A percentile compares a stretch with the other conserved stretches of the same genome.
Conservation (phyloP, 2,329 filamentous ascomycete species). For the Cyphellophora attinorum region DNA sequence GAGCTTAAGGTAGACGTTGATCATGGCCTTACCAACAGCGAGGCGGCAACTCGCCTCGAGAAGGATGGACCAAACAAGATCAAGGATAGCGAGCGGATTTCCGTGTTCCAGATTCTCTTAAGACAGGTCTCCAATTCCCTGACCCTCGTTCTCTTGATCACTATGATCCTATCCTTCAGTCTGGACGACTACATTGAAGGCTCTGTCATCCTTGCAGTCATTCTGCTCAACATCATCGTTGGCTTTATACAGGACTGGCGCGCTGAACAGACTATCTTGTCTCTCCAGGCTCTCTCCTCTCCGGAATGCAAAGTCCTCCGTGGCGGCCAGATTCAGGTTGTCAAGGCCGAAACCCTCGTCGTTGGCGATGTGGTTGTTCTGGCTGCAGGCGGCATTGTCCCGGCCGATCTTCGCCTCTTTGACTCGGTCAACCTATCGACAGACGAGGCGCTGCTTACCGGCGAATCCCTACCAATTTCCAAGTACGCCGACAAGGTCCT, state of each 20-base stretch:
- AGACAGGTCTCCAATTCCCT: constrained; percentile 45
- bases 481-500: constrained; percentile 43
- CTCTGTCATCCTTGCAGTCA: constrained; percentile 48
- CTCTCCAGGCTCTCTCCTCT: constrained; percentile 39
- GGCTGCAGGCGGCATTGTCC: constrained; percentile 39
- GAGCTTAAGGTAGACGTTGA: constrained; percentile 1
- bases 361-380: constrained; percentile 50
- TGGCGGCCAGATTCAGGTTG: constrained; percentile 38
- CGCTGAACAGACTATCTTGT: constrained; percentile 46
- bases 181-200: constrained; percentile 52
- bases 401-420: constrained; percentile 41
- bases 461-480: constrained; percentile 51
- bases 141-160: constrained; percentile 46
- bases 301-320: constrained; percentile 43
- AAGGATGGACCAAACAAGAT: constrained; percentile 62
- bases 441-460: constrained; percentile 54
- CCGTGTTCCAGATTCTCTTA: constrained; percentile 47
- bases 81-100: constrained; percentile 61
- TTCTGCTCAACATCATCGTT: constrained; percentile 48
- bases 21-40: constrained; percentile 4
- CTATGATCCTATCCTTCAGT: constrained; percentile 48
- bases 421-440: constrained; percentile 51
- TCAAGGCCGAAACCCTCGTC: constrained; percentile 46
- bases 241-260: constrained; percentile 47
- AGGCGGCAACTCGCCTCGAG: constrained; percentile 39